Evolutionary conservation across 2,329 filamentous ascomycete genomes (phyloP).

Genomic region (Apiospora koreana): DNA sequence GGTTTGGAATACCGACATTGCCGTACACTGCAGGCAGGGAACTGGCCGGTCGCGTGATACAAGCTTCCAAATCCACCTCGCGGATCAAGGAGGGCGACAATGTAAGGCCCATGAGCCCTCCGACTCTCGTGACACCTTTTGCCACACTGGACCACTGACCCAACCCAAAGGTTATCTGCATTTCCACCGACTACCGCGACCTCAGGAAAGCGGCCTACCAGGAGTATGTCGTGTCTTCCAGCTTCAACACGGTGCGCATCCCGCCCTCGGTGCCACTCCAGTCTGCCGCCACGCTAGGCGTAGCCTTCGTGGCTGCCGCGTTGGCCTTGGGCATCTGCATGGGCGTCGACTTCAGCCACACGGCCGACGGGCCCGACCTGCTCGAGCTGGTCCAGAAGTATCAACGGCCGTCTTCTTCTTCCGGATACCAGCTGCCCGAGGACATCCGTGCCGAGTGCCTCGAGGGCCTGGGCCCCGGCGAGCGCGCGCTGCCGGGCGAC

Average conservation of each 20-base stretch:
- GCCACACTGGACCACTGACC: background rate
- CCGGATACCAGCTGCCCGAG: slow-evolving; percentile 42
- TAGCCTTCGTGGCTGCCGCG: slow-evolving; percentile 70
- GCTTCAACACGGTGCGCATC: slow-evolving; percentile 65
- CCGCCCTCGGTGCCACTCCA: slow-evolving; percentile 54
- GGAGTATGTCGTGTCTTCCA: slow-evolving; percentile 65
- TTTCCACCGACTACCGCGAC: slow-evolving; percentile 75
- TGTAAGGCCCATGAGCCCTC: slow-evolving; percentile 28
- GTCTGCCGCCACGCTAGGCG: slow-evolving; percentile 64
- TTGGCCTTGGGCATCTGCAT: slow-evolving; percentile 69
- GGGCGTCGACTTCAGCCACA: slow-evolving; percentile 62
- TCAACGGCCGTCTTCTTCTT: slow-evolving; percentile 34
- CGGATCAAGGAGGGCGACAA: slow-evolving; percentile 59
- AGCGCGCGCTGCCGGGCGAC: slow-evolving; percentile 61
- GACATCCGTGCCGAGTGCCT: slow-evolving; percentile 68
- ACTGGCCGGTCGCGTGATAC: slow-evolving; percentile 64
- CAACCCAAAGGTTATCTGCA: slow-evolving; percentile 54
- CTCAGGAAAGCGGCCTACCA: slow-evolving; percentile 72
- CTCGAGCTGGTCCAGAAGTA: slow-evolving; percentile 53
- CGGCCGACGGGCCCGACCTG: slow-evolving; percentile 60
- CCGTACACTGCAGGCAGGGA: slow-evolving; percentile 73
- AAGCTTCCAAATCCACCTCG: slow-evolving; percentile 40
- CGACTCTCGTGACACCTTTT: background rate
- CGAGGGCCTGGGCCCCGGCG: slow-evolving; percentile 48
- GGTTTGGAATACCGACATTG: slow-evolving; percentile 67